A percentile compares a stretch with the other conserved stretches of the same genome.
phyloP scores from a whole-genome alignment of 164 flowering plant species.

The Amborella trichopoda region DNA sequence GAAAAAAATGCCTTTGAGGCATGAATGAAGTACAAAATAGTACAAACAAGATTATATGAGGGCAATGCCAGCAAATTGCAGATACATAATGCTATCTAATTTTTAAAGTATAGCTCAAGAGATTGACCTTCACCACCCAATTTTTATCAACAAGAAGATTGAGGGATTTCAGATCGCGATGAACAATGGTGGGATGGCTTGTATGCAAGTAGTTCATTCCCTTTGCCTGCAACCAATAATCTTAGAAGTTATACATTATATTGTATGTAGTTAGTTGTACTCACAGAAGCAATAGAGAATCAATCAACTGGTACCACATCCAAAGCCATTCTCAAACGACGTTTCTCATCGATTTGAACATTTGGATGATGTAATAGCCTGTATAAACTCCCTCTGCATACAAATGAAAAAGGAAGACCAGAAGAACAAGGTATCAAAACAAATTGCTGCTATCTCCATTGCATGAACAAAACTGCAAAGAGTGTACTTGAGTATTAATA shows the following conservation, averaged over 20 bases:
- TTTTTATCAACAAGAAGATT: slow-evolving; percentile 98
- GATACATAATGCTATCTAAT: too few relatives aligned
- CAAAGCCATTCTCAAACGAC: slow-evolving; percentile 87
- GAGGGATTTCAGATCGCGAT: slow-evolving; percentile 93
- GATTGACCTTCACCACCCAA: slow-evolving; percentile 87
- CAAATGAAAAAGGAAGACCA: slow-evolving; percentile 7
- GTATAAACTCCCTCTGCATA: slow-evolving; percentile 85
- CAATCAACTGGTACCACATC: slow-evolving; percentile 61
- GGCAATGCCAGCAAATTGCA: too few relatives aligned
- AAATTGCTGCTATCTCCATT: too few relatives aligned
- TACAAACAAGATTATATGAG: too few relatives aligned
- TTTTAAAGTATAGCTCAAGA: too few relatives aligned
- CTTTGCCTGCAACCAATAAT: slow-evolving; percentile 58
- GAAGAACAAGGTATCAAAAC: too few relatives aligned
- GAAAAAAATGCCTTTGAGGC: too few relatives aligned
- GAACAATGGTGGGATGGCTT: slow-evolving; percentile 91
- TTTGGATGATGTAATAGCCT: slow-evolving; percentile 78
- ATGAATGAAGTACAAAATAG: too few relatives aligned
- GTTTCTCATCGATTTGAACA: slow-evolving; percentile 66
- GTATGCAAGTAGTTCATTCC: slow-evolving; percentile 99
- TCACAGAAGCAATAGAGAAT: too few relatives aligned
- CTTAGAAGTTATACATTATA: neutral
- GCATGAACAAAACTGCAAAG: too few relatives aligned
- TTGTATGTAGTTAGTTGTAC: too few relatives aligned
- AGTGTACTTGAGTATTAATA: too few relatives aligned